Evolutionary conservation across 768 basidiomycete species (phyloP), one percentile per base, ranked within the genome.

Genomic region (Lepiota venenata): DNA sequence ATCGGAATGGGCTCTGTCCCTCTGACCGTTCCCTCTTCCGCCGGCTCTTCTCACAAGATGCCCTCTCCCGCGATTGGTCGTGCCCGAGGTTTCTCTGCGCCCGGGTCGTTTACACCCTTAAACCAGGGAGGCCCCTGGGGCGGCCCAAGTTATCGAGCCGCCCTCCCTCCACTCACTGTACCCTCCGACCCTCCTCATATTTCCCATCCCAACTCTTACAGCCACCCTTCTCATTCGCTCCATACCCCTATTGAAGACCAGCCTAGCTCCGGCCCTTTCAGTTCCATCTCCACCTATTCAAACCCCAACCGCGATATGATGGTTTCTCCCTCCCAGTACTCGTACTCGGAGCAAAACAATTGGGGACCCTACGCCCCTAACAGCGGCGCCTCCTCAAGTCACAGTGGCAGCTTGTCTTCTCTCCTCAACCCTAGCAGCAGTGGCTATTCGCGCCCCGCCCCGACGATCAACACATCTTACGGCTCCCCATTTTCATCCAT

Each of bases 101-200:
- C 90, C 39, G 87, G 89, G 45, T 84, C 88, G 0, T 91, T 85
- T 68, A 83, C 83, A 1, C 88, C 88, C 45, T 79, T 89, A 58
- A 78, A 73, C 64, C 87, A 85, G 61, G 73, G 76, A 44, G 73
- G 74, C 54, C 69, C 80, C 56, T 89, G 88, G 87, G 76, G 75
- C 58, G 73, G 74, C 47, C 78, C 67, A 61, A 84, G 82, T 72
- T 66, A 82, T 55, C 81, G 86, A 47, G 75, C 81, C 50, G 79
- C 83, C 21, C 76, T 93, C 47, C 91, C 91, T 25, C 91, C 91
- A 22, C 79, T 93, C 51, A 91, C 85, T 47, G 90, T 92, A 45
- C 91, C 91, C 50, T 85, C 86, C 22, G 88, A 91, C 50, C 78
- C 86, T 15, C 79, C 82, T 5, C 75, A 85, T 55, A 65, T 86